A percentile compares a stretch with the other conserved stretches of the same genome.
phyloP scores from a whole-genome alignment of 257 asterid species.

The Apocynum venetum region DNA sequence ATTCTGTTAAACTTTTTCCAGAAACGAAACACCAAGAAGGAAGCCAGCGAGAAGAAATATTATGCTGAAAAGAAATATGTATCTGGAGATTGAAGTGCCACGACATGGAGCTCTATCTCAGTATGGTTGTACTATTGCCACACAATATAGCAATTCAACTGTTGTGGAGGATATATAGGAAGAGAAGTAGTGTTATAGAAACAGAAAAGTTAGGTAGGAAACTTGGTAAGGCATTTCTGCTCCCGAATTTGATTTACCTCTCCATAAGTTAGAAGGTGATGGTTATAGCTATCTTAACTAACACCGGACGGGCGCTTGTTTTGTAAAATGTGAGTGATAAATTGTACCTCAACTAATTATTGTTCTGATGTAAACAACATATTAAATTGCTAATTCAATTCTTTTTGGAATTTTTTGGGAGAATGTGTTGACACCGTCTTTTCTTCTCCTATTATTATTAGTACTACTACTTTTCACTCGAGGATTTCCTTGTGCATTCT shows the following conservation, averaged over 20 bases:
- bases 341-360: background rate
- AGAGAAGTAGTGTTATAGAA: background rate
- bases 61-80: constrained; percentile 72
- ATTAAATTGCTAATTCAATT: constrained; percentile 2
- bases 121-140: background rate
- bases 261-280: background rate
- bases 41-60: constrained; percentile 82
- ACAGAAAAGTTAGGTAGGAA: background rate
- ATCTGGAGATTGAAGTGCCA: constrained; percentile 47
- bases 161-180: background rate
- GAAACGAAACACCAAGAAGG: constrained; percentile 90
- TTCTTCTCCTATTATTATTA: no score
- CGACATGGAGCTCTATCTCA: background rate
- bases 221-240: background rate
- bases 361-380: background rate
- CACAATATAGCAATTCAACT: background rate
- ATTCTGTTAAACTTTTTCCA: constrained; percentile 24
- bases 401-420: background rate
- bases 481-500: no score
- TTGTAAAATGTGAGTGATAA: background rate
- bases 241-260: background rate
- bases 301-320: no score
- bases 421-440: no score
- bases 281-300: background rate
- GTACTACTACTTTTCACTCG: no score